Base-by-base conservation (phyloP, 2,329 filamentous ascomycete species). In the Aspergillus sp. region DNA sequence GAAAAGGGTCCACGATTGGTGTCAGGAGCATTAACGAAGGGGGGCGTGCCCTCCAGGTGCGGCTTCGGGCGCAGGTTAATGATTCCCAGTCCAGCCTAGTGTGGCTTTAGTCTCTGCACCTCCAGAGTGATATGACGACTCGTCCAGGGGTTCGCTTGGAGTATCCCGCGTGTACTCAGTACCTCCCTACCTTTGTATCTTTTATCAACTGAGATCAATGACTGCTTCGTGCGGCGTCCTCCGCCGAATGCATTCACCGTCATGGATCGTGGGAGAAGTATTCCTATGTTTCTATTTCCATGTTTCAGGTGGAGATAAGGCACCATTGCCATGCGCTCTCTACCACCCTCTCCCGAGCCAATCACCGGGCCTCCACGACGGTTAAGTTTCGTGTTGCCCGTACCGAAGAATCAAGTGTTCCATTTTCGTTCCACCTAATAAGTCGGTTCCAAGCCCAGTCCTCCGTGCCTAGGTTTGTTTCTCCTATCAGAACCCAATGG, bases 1-100 rank as follows among this genome's bases (percentile, higher is more conserved):
- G 26, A 30, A 30, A 54, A 51, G 51, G 41, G 44, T 50, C 43
- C 44, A 36, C 46, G 32, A 49, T 41, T 47, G 42, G 30, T 36
- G 43, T 38, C 44, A 48, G 44, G 45, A 48, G 50, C 45, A 54
- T 48, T 47, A 51, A 51, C 35, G 35, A 38, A 38, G 38, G 45
- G 45, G 49, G 45, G 48, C 16, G 19, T 9, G 14, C 32, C 22
- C 26, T 51, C 35, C 17, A 35, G 49, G 33, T 42, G 45, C 45
- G 45, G 43, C 49, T 9, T 19, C 35, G 26, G 26, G 8, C 26
- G 26, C 10, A 30, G 26, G 26, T 30, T 30, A 30, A 30, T 30
- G 26, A 30, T 30, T 10, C 26, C 26, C 26, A 11, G 2, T 30
- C 26, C 26, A 11, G 26, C 3, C 26, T 30, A 30, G 26, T 30